Percentiles rank a stretch among this genome's conserved stretches.
These are phyloP conservation scores for Crucibulum laeve DNA, from an alignment of 768 basidiomycete species.

Conservation along the genomic window DNA sequence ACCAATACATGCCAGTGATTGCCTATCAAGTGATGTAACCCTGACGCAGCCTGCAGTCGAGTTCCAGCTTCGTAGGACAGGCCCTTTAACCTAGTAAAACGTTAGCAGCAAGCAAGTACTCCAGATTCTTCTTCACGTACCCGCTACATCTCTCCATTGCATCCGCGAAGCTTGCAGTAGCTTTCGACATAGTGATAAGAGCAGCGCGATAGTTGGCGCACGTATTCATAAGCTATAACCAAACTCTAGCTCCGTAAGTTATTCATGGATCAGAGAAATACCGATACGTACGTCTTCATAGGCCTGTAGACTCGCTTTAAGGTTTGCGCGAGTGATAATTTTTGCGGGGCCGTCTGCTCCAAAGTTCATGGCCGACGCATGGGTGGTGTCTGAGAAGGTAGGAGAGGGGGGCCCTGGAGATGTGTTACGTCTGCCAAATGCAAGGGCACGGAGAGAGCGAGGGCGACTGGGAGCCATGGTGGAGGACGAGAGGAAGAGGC, in stretches of 20 bases:
- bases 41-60: constrained; percentile 79
- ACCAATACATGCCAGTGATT: constrained; percentile 94
- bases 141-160: constrained; percentile 82
- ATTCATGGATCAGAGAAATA: not conserved
- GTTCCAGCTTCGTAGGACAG: constrained; percentile 78
- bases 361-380: constrained; percentile 74
- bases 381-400: constrained; percentile 78
- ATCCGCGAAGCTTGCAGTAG: constrained; percentile 81
- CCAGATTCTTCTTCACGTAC: constrained; percentile 39
- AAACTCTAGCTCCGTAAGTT: not conserved
- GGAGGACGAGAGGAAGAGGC: constrained; percentile 4
- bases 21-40: constrained; percentile 86
- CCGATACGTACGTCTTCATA: constrained; percentile 68
- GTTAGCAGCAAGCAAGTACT: not conserved
- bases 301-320: constrained; percentile 72
- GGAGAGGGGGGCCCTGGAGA: constrained; percentile 72
- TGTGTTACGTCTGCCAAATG: constrained; percentile 40
- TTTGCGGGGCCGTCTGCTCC: constrained; percentile 71
- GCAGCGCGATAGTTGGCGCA: constrained; percentile 80
- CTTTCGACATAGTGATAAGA: constrained; percentile 75
- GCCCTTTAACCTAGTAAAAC: constrained; percentile 58
- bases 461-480: constrained; percentile 42
- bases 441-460: constrained; percentile 52
- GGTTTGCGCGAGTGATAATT: constrained; percentile 76
- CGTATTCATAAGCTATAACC: constrained; percentile 63